Evolutionary conservation across 106 monocot genomes (phyloP).

Genomic region (Apostasia ramifera): DNA sequence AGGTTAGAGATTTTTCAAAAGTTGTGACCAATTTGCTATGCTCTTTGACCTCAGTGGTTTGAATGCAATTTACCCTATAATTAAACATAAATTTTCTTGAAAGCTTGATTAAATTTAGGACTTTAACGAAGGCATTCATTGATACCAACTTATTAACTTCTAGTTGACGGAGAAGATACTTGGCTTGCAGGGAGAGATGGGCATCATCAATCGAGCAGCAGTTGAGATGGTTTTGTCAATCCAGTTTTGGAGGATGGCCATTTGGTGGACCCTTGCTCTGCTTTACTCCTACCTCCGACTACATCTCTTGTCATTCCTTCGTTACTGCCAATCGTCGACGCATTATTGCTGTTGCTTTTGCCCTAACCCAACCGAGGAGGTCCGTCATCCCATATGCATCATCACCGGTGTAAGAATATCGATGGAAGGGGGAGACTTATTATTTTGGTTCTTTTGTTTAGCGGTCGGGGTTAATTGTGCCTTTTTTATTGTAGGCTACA

Average conservation of each 20-base stretch:
- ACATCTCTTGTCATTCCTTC: constrained; percentile 14
- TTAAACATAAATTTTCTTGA: too few relatives aligned
- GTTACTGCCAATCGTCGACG: constrained; percentile 2
- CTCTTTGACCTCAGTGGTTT: too few relatives aligned
- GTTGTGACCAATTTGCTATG: too few relatives aligned
- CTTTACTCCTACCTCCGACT: constrained; percentile 58
- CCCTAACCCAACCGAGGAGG: not conserved
- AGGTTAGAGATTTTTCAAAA: too few relatives aligned
- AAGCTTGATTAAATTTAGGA: too few relatives aligned
- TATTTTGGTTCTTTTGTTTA: not conserved
- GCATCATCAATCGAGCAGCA: constrained; percentile 4
- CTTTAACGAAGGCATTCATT: too few relatives aligned
- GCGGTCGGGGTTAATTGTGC: not conserved
- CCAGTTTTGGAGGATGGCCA: constrained; percentile 79
- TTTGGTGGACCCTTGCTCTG: constrained; percentile 57
- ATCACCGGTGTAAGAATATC: constrained; percentile 55
- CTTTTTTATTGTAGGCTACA: constrained; percentile 41
- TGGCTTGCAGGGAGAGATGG: not conserved
- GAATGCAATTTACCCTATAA: too few relatives aligned
- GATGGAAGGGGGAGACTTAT: not conserved
- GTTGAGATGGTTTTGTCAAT: constrained; percentile 42
- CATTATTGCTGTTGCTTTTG: constrained; percentile 6
- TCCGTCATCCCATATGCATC: constrained; percentile 49
- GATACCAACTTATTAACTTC: too few relatives aligned
- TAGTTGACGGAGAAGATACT: too few relatives aligned